Percentiles rank a stretch among this genome's conserved stretches.
Evolutionary conservation across 805 yeast genomes (phyloP).

Genomic region (Zygosaccharomyces bisporus): DNA sequence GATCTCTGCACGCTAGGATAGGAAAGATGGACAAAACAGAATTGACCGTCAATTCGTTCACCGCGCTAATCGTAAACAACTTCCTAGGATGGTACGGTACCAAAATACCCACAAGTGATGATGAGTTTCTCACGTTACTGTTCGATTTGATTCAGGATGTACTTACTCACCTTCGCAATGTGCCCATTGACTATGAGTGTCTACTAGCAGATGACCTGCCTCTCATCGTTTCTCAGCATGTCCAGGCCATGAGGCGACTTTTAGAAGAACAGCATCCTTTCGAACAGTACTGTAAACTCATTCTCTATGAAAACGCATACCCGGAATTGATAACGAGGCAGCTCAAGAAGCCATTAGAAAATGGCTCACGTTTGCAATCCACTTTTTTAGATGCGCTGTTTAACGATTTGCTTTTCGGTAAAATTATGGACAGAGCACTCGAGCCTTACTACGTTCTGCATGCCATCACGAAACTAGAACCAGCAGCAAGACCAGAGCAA

Average conservation of each 20-base stretch:
- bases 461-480: conserved; percentile 15
- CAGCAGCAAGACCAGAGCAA: background rate
- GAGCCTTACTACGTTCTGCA: conserved; percentile 31
- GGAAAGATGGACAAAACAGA: conserved; percentile 11
- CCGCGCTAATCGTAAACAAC: conserved; percentile 27
- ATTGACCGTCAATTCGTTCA: conserved; percentile 26
- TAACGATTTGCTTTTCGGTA: conserved; percentile 25
- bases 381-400: conserved; percentile 26
- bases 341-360: conserved; percentile 12
- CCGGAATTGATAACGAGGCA: conserved; percentile 19
- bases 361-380: conserved; percentile 23
- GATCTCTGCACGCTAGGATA: conserved; percentile 17
- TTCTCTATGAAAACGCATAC: conserved; percentile 15
- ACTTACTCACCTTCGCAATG: conserved; percentile 8
- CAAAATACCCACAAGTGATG: conserved; percentile 30
- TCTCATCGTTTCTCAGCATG: conserved; percentile 23
- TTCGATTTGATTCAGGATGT: conserved; percentile 19
- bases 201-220: conserved; percentile 30
- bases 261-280: conserved; percentile 3
- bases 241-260: conserved; percentile 9
- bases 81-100: conserved; percentile 34
- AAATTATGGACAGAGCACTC: conserved; percentile 22
- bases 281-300: conserved; percentile 15
- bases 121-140: conserved; percentile 20
- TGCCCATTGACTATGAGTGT: conserved; percentile 13